These are phyloP conservation scores for Mycena alexandri DNA, from an alignment of 768 basidiomycete genomes.

Conservation along the genomic window DNA sequence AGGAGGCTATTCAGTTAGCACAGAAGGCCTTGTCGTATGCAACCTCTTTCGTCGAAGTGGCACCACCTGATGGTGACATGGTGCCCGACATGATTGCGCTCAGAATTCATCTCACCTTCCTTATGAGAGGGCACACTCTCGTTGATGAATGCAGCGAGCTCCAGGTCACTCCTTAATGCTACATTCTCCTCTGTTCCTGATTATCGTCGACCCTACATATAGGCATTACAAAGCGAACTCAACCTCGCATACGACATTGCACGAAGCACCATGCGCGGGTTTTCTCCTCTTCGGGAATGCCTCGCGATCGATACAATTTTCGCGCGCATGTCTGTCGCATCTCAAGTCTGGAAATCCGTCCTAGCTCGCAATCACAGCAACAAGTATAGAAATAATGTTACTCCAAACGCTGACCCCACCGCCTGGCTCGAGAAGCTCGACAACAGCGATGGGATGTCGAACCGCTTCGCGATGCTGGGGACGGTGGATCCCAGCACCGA, in stretches of 20 bases:
- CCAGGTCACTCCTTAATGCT: neutral
- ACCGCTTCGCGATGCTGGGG: neutral
- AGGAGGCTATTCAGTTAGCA: neutral
- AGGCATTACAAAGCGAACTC: neutral
- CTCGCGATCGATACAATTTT: slow-evolving; percentile 2
- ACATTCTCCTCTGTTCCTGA: neutral
- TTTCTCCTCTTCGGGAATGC: neutral
- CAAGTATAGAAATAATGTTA: neutral
- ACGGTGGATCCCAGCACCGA: neutral
- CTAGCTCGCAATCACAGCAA: neutral
- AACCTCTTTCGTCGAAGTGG: neutral
- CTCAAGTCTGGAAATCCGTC: neutral
- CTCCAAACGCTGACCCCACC: slow-evolving; percentile 3
- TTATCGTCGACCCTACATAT: too few species aligned
- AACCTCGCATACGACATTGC: neutral
- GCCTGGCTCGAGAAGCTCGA: slow-evolving; percentile 5
- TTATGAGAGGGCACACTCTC: neutral
- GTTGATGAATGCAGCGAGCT: neutral
- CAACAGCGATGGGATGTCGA: neutral
- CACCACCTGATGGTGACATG: neutral
- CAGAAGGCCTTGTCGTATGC: neutral
- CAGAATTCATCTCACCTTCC: neutral
- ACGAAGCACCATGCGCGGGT: neutral
- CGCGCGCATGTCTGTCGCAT: neutral
- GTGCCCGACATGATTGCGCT: neutral